These are phyloP conservation scores for Trichophyton rubrum DNA, from an alignment of 2,329 filamentous ascomycete genomes.

Conservation along the genomic window DNA sequence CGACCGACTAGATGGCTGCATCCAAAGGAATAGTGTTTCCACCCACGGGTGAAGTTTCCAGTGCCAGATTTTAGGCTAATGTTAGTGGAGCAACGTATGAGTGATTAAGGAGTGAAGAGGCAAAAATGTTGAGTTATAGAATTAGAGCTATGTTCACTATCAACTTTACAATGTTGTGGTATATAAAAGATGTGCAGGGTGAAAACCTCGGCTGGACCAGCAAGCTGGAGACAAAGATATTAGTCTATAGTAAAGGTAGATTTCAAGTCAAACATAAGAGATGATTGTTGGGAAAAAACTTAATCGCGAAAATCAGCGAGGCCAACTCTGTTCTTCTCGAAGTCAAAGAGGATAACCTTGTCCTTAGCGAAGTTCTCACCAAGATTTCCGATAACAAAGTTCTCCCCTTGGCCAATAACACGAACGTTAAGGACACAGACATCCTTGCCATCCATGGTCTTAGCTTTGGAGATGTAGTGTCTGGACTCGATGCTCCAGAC, in stretches of 20 bases:
- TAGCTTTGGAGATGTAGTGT: slow-evolving; percentile 13
- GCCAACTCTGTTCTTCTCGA: slow-evolving; percentile 13
- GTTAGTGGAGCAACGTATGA: background rate
- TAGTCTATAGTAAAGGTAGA: background rate
- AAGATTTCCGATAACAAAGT: slow-evolving; percentile 15
- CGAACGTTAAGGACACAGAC: slow-evolving; percentile 15
- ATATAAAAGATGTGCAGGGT: background rate
- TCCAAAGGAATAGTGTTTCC: background rate
- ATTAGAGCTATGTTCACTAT: background rate
- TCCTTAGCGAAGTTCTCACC: slow-evolving; percentile 16
- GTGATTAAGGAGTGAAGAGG: background rate
- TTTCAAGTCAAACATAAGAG: background rate
- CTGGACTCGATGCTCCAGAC: slow-evolving; percentile 13
- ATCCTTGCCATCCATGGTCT: slow-evolving; percentile 7
- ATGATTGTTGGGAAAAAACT: background rate
- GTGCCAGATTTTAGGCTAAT: background rate
- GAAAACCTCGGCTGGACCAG: background rate
- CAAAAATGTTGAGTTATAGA: background rate
- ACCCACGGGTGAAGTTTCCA: background rate
- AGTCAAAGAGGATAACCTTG: slow-evolving; percentile 16
- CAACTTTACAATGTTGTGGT: background rate
- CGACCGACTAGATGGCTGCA: background rate
- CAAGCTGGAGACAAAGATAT: background rate
- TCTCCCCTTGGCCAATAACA: slow-evolving; percentile 12
- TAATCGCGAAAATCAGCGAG: slow-evolving; percentile 14